Evolutionary conservation across 2,329 filamentous ascomycete species (phyloP), one percentile per base, ranked within the genome.

Genomic region (Aspergillus sp.): DNA sequence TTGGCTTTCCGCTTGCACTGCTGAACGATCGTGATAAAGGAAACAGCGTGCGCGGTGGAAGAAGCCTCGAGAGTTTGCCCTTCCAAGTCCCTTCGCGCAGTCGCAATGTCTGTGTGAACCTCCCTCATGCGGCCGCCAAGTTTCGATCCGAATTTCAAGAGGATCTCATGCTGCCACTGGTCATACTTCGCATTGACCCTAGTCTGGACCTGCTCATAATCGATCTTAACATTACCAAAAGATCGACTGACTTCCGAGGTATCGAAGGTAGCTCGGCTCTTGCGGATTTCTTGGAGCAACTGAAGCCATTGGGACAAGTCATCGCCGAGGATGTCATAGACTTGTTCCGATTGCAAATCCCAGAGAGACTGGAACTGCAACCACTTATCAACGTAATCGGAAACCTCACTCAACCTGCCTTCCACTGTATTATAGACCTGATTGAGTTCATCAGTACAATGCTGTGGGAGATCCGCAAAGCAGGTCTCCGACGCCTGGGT

Each of bases 161-260:
- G 70, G 34, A 98, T 93, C 45, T 99, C 91, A 49, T 95, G 86
- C 59, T 99, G 91, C 91, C 93, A 98, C 58, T 96, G 89, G 55
- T 99, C 93, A 55, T 98, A 99, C 59, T 96, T 98, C 49, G 86
- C 86, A 51, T 96, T 98, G 58, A 99, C 91, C 61, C 94, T 95
- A 36, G 89, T 86, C 61, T 98, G 93, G 0, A 98, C 91, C 60
- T 98, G 93, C 50, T 96, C 91, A 52, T 98, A 98, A 57, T 98
- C 89, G 51, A 99, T 86, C 3, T 82, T 86, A 33, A 96, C 78
- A 58, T 93, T 89, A 4, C 91, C 91, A 55, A 99, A 98, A 1
- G 82, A 82, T 24, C 84, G 82, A 58, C 82, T 91, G 43, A 93
- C 85, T 55, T 95, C 91, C 6, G 89, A 93, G 1, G 89, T 98